Evolutionary conservation across 73 alveolate genomes (phyloP), one percentile per base, ranked within the genome.

Genomic region (Uronychia binucleata): DNA sequence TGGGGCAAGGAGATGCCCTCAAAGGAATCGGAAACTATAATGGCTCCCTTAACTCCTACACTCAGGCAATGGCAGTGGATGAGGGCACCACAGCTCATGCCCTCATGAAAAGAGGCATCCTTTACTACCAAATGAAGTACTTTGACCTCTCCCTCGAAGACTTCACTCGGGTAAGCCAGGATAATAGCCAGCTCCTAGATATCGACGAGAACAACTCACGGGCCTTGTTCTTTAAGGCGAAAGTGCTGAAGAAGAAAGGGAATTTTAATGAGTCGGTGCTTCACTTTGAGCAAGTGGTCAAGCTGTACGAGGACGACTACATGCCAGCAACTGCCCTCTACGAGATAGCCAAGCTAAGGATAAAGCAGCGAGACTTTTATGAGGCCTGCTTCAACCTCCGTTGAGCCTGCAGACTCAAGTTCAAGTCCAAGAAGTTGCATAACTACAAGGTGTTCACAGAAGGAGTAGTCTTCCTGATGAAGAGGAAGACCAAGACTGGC

Each of bases 391-490:
- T 91, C 77, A 84, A 84, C 29, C 80, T 95, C 31, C 78, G 90
- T 57, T 86, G 97, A 79, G 96, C 97, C 26, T 90, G 89, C 27
- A 84, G 87, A 57, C 58, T 78, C 19, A 92, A 93, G 77, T 86
- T 91, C n/a, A 93, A 91, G 81, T 74, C 88, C n/a, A 88, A 91
- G 60, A 84, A 91, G 46, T 83, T 93, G 27, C 83, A 79, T 33
- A 88, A 84, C 57, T 91, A 90, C 76, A 90, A 88, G 81, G 78
- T 90, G 5, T 95, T 93, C 82, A 88, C 98, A 31, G 98, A 95
- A 81, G 97, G 97, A n/a, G 98, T 91, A 0, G 86, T 94, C 0
- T 93, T 88, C 59, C 88, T 95, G 30, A 95, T 95, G 96, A 95
- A 95, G 77, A 79, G 98, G 34, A 95, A 95, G 75, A 83, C 90